Evolutionary conservation across 2,329 filamentous ascomycete genomes (phyloP), one percentile per base, ranked within the genome.

Genomic region (Cadophora luteo-olivacea): DNA sequence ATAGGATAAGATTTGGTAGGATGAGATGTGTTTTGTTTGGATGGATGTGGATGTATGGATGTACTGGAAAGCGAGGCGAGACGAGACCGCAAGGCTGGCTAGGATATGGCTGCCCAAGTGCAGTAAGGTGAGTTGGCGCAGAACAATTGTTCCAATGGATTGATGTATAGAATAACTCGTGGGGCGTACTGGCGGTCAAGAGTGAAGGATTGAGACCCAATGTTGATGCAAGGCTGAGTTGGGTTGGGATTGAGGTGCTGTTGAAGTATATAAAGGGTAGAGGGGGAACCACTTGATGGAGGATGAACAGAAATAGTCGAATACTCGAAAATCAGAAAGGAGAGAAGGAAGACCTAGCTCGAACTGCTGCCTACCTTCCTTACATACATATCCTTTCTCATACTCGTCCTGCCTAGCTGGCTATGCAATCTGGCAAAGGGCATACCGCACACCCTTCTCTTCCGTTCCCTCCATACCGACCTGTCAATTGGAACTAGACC

Each of bases 231-330:
- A 66, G 69, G 65, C 61, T 70, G 61, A 65, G 66, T 58, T 63
- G 62, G 29, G 62, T 52, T 57, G 65, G 19, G 1, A n/a, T 48
- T 51, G 48, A 57, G 64, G 62, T 66, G 55, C 58, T 22, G 32
- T 65, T 29, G 45, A 48, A 52, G 61, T 69, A 69, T 72, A 72
- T 71, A 69, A 70, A 69, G 63, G 64, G 66, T n/a, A 57, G 45
- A 66, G 64, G 32, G 36, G 51, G 41, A 48, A 29, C 61, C 65
- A 45, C 63, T 52, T 38, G 45, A 63, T 9, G 19, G 24, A 51
- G 1, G 29, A 63, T 38, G 25, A 36, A 36, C 11, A n/a, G 12
- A 29, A 49, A 52, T 36, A 22, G 7, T 49, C 36, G 57, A 16
- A 22, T n/a, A 33, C 24, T 52, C 61, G n/a, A 16, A 54, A 24